phyloP scores from a whole-genome alignment of 78 protist species.

The Chrysochromulina parva region DNA sequence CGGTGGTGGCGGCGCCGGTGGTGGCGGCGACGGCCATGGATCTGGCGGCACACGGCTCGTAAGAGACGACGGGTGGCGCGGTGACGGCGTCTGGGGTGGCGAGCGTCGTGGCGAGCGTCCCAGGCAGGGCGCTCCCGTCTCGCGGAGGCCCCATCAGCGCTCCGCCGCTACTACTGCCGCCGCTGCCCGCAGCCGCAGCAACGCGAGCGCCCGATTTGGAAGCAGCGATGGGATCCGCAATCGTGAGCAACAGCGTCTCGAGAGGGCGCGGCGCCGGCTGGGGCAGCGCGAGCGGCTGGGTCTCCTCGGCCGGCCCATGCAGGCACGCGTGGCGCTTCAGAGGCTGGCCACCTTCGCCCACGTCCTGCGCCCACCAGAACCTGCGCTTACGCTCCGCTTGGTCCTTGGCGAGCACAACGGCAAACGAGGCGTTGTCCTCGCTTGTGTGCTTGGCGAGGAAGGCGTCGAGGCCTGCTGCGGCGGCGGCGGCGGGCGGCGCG shows the following conservation, averaged over 20 bases:
- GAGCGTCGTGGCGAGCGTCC: no score
- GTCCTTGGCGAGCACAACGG: background rate
- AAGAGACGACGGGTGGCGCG: background rate
- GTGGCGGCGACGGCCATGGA: background rate
- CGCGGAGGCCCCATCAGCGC: no score
- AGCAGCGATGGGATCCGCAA: background rate
- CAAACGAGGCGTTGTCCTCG: constrained; percentile 53
- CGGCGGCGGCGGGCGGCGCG: background rate
- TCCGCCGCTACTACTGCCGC: no score
- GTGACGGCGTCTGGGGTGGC: background rate
- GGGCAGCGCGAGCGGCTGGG: background rate
- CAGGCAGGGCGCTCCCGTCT: no score
- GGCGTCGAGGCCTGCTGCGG: background rate
- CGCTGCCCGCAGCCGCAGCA: no score
- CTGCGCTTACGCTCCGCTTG: background rate
- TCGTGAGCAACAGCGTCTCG: background rate
- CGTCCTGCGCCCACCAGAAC: constrained; percentile 22
- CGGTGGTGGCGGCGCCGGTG: background rate
- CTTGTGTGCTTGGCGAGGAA: constrained; percentile 22
- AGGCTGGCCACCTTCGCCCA: background rate
- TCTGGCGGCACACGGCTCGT: background rate
- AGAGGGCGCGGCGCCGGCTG: background rate
- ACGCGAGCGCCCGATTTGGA: no score
- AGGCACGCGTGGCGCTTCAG: background rate
- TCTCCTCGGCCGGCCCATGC: background rate